Evolutionary conservation across 2,329 filamentous ascomycete species (phyloP).

Genomic region (Albophoma yamanashiensis): DNA sequence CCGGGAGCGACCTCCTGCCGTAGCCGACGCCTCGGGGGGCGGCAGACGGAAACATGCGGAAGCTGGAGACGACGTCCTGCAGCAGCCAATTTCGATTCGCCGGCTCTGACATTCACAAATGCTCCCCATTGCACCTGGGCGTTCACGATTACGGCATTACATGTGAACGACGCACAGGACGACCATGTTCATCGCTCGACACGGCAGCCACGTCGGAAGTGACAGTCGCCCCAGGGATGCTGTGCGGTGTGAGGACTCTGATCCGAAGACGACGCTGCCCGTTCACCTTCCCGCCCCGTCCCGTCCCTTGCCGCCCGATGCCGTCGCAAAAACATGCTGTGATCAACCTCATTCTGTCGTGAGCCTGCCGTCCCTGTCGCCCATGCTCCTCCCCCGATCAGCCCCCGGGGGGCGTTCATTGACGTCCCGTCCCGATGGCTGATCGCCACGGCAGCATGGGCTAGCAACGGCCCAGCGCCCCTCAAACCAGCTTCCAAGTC

Average conservation of each 20-base stretch:
- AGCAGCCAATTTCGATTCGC: not conserved
- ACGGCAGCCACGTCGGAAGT: not conserved
- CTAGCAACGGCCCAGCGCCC: not conserved
- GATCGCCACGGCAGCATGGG: not conserved
- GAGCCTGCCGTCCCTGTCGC: not conserved
- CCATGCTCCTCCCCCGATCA: not conserved
- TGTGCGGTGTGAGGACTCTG: not conserved
- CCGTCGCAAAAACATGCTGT: not conserved
- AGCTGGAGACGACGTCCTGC: slow-evolving; percentile 2
- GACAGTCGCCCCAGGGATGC: too few species aligned
- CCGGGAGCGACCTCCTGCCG: slow-evolving; percentile 16
- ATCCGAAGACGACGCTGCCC: not conserved
- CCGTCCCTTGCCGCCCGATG: not conserved
- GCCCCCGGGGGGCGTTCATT: not conserved
- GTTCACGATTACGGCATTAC: too few species aligned
- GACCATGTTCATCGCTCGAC: not conserved
- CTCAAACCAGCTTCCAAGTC: not conserved
- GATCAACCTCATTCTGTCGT: not conserved
- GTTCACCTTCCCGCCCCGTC: too few species aligned
- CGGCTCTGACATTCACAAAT: not conserved
- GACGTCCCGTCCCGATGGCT: not conserved
- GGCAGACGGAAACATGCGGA: slow-evolving; percentile 21
- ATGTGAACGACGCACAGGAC: not conserved
- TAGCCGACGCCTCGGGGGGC: slow-evolving; percentile 15
- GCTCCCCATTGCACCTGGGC: too few species aligned